These are phyloP conservation scores for Fusarium sublunatum DNA, from an alignment of 2,329 filamentous ascomycete genomes.

Conservation along the genomic window DNA sequence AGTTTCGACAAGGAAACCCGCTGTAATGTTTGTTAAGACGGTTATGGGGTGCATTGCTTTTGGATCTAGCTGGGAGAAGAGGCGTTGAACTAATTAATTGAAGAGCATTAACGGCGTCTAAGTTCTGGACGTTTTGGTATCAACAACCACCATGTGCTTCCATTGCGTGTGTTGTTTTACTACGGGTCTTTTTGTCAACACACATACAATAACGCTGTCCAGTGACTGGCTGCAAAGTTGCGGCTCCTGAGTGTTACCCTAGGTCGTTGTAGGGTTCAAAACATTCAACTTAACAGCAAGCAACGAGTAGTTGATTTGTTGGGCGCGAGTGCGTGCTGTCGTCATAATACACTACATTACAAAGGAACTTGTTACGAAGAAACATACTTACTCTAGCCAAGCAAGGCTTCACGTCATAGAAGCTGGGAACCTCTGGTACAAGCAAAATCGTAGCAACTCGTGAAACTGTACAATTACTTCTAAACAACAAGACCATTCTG, in stretches of 20 bases:
- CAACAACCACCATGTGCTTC: slow-evolving; percentile 15
- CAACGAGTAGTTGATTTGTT: background rate
- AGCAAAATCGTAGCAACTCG: slow-evolving; percentile 14
- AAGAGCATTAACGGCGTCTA: slow-evolving; percentile 23
- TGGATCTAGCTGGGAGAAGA: slow-evolving; percentile 11
- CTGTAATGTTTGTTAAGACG: slow-evolving; percentile 1
- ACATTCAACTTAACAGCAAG: background rate
- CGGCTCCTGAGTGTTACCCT: background rate
- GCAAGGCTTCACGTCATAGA: background rate
- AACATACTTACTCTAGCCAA: too few species aligned
- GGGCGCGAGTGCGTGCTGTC: background rate
- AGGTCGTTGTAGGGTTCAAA: too few species aligned
- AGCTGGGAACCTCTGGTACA: background rate
- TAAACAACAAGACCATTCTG: slow-evolving; percentile 36
- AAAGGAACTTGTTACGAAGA: too few species aligned
- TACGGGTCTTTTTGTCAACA: background rate
- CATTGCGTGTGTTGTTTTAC: background rate
- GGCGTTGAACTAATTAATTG: slow-evolving; percentile 30
- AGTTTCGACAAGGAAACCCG: slow-evolving; percentile 6
- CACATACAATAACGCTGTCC: background rate
- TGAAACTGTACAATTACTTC: slow-evolving; percentile 35
- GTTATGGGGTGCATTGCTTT: slow-evolving; percentile 14
- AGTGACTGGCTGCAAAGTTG: slow-evolving; percentile 24
- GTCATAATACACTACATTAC: too few species aligned
- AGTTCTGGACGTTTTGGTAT: slow-evolving; percentile 28